A percentile compares a stretch with the other conserved stretches of the same genome.
Conservation (phyloP, 75 land plant genomes). For the Picea glauca region DNA sequence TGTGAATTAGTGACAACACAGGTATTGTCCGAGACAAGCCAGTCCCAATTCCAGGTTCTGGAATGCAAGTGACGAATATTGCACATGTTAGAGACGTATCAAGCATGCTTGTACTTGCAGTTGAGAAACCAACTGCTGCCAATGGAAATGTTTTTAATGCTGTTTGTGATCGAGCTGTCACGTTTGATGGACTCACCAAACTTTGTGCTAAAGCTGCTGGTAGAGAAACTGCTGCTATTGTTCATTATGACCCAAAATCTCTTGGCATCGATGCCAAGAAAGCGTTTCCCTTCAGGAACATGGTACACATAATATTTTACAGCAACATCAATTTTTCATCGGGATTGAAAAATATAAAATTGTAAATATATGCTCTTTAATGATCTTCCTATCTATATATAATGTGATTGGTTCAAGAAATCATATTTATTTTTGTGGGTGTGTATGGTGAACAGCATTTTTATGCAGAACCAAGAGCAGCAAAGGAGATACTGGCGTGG, state of each 20-base stretch:
- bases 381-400: background rate
- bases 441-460: constrained; percentile 65
- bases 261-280: constrained; percentile 86
- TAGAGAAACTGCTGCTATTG: constrained; percentile 52
- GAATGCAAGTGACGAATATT: constrained; percentile 94
- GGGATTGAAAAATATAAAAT: no score
- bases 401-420: background rate
- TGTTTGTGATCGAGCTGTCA: constrained; percentile 88
- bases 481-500: constrained; percentile 90
- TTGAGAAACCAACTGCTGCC: constrained; percentile 67
- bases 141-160: constrained; percentile 81
- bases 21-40: constrained; percentile 91
- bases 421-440: background rate
- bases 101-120: constrained; percentile 86
- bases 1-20: constrained; percentile 10
- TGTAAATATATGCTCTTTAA: no score
- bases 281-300: constrained; percentile 95
- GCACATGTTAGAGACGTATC: constrained; percentile 92
- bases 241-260: constrained; percentile 92
- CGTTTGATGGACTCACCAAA: constrained; percentile 83
- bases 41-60: constrained; percentile 91
- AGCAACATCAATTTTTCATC: no score
- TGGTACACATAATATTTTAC: constrained; percentile 29
- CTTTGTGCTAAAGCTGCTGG: constrained; percentile 91
- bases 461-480: constrained; percentile 99